Base-by-base conservation (phyloP, 2,329 filamentous ascomycete genomes). In the Ophiosphaerella narmari region DNA sequence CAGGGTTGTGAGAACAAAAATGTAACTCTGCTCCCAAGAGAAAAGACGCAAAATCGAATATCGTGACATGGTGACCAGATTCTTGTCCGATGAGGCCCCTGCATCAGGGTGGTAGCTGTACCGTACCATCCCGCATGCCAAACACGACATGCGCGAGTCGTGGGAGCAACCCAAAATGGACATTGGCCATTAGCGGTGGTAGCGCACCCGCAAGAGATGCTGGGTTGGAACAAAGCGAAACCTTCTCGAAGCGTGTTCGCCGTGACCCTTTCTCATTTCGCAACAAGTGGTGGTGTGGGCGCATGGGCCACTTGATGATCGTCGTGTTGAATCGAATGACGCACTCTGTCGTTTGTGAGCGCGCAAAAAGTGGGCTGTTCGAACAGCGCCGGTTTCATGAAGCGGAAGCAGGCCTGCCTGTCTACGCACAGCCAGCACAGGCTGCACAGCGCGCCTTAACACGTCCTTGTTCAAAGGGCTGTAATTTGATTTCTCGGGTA, bases 301-400 rank as follows among this genome's bases (percentile, higher is more conserved):
- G 57, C 61, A 48, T 40, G 61, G 61, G 53, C 63, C 65, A 52
- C 57, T 39, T 49, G 53, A 62, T 60, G 63, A 68, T 70, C 59
- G 65, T 58, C 66, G 62, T 57, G 31, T 60, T 52, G 59, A 40
- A 60, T 60, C 62, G 59, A 60, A 67, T 67, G 68, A 68, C 62
- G 64, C 59, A 59, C 50, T 55, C 39, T 40, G 37, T 55, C 42
- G 49, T 48, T 45, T 52, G 46, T 50, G 52, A 48, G 39, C 39
- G 35, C 46, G 43, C 50, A 35, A 52, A 33, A 51, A 43, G 48
- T 42, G 40, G 54, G 44, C 52, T 54, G 46, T 43, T 54, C 48
- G 52, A 54, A 66, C 65, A 58, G 60, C 54, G 55, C 50, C 58
- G 61, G 69, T 71, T 71, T 71, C 66, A 68, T 59, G 50, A 62